Conservation (phyloP, 129 eudicot species). For the Tanacetum coccineum region DNA sequence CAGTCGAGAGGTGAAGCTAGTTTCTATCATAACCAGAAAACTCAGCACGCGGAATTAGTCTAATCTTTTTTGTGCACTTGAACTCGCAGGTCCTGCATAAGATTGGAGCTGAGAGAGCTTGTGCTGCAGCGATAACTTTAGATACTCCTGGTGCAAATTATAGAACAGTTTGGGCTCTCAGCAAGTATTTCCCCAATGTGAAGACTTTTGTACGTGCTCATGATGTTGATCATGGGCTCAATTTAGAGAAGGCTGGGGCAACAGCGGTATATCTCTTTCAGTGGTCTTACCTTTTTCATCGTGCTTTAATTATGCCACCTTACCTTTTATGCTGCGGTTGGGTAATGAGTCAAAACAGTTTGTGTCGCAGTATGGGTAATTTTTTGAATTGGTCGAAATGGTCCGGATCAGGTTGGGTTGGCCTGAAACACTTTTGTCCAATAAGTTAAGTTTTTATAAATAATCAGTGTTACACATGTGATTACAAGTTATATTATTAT, state of each 20-base stretch:
- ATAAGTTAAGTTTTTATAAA: too few species aligned
- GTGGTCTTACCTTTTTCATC: too few species aligned
- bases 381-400: too few species aligned
- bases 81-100: constrained; percentile 80
- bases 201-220: constrained; percentile 99
- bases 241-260: constrained; percentile 98
- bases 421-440: too few species aligned
- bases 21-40: constrained; percentile 5
- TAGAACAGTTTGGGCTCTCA: constrained; percentile 99
- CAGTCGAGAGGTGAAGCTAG: constrained; percentile 83
- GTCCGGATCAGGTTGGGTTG: too few species aligned
- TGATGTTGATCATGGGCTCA: constrained; percentile 99
- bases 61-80: constrained; percentile 17
- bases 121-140: constrained; percentile 96
- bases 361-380: too few species aligned
- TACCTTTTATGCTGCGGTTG: neutral
- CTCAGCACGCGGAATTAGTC: constrained; percentile 8
- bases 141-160: constrained; percentile 99
- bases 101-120: constrained; percentile 95
- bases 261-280: constrained; percentile 67
- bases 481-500: too few species aligned
- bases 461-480: too few species aligned
- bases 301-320: neutral
- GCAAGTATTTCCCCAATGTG: constrained; percentile 89
- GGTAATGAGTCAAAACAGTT: neutral